phyloP scores from a whole-genome alignment of 78 protist genomes.

The Blattamonas nauphoetae region DNA sequence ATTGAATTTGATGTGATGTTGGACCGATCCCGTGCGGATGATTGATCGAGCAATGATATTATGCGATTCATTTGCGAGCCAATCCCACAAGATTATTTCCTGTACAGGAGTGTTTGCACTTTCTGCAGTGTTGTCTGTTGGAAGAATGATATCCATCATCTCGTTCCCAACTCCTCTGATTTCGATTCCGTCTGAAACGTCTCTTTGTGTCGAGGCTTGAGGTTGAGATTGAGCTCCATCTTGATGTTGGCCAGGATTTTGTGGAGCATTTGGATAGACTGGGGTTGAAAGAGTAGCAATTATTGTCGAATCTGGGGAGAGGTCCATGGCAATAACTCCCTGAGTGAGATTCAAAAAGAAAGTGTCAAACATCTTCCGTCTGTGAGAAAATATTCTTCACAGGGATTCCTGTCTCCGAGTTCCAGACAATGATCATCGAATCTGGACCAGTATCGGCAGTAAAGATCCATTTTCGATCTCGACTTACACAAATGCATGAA shows the following conservation, averaged over 20 bases:
- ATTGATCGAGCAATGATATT: background rate
- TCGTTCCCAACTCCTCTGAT: background rate
- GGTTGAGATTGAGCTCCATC: background rate
- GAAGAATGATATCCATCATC: background rate
- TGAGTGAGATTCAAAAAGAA: background rate
- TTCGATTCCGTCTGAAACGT: background rate
- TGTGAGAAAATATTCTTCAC: slow-evolving; percentile 7
- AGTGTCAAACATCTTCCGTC: background rate
- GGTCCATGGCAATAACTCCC: slow-evolving; percentile 21
- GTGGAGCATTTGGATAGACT: background rate
- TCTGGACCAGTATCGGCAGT: slow-evolving; percentile 50
- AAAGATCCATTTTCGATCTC: slow-evolving; percentile 25
- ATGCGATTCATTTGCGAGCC: background rate
- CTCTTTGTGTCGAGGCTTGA: background rate
- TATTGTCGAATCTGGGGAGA: background rate
- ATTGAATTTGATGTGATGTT: background rate
- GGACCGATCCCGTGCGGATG: background rate
- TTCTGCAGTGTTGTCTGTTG: background rate
- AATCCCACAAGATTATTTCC: slow-evolving; percentile 19
- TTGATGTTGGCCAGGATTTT: too few relatives aligned
- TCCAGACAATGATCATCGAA: slow-evolving; percentile 49
- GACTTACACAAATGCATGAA: background rate
- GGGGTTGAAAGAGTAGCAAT: slow-evolving; percentile 12
- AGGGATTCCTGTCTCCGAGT: slow-evolving; percentile 17
- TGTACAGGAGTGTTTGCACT: background rate